Percentiles rank a stretch among this genome's conserved stretches.
Conservation (phyloP, 441 rosid species). For the Biscutella laevigata region DNA sequence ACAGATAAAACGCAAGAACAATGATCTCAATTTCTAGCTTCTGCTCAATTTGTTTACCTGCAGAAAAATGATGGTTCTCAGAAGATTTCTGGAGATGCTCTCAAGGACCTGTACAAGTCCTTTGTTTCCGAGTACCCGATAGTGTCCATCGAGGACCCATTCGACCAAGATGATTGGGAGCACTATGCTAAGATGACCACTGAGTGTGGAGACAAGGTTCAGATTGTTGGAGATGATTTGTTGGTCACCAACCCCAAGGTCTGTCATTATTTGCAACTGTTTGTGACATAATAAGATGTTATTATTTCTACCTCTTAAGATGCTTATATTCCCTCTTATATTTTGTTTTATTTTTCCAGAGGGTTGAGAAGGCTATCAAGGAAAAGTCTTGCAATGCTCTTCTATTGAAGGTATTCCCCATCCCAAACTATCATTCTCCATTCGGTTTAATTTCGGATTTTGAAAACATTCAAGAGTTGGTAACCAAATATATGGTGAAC, state of each 20-base stretch:
- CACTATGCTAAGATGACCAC: constrained; percentile 64
- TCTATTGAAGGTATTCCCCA: constrained; percentile 72
- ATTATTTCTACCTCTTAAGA: neutral
- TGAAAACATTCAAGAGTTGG: neutral
- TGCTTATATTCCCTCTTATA: neutral
- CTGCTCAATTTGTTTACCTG: neutral
- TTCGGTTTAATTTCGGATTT: neutral
- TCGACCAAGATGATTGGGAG: constrained; percentile 98
- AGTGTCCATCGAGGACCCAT: constrained; percentile 91
- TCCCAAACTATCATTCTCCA: neutral
- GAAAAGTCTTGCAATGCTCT: constrained; percentile 94
- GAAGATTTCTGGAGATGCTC: constrained; percentile 78
- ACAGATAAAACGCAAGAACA: neutral
- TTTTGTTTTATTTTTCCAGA: constrained; percentile 35
- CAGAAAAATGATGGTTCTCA: constrained; percentile 75
- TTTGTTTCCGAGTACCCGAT: constrained; percentile 85
- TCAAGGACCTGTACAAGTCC: constrained; percentile 86
- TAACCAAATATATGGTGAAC: constrained; percentile 8
- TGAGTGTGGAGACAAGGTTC: constrained; percentile 71
- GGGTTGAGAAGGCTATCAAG: constrained; percentile 82
- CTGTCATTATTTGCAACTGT: neutral
- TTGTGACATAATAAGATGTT: neutral
- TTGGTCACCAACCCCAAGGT: constrained; percentile 98
- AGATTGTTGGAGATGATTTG: constrained; percentile 94
- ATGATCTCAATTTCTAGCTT: neutral